A percentile compares a stretch with the other conserved stretches of the same genome.
phyloP scores from a whole-genome alignment of 2,329 filamentous ascomycete species.

The Bipolaris sorokiniana region DNA sequence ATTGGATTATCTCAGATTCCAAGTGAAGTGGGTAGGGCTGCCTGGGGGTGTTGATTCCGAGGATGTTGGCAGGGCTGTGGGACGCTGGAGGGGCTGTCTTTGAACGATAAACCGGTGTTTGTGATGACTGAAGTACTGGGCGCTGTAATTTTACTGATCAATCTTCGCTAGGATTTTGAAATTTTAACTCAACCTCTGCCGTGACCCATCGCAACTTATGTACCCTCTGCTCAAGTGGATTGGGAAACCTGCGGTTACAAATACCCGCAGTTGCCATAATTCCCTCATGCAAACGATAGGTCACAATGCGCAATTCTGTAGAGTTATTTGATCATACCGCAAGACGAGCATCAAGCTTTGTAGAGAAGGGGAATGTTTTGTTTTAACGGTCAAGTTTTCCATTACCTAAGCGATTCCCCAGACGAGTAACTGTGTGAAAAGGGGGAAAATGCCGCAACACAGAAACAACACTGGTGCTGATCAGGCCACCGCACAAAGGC shows the following conservation, averaged over 20 bases:
- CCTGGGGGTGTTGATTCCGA: background rate
- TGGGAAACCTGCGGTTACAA: background rate
- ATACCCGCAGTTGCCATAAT: background rate
- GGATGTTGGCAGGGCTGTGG: background rate
- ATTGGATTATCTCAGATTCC: background rate
- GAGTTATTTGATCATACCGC: background rate
- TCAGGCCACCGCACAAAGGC: background rate
- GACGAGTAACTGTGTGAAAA: background rate
- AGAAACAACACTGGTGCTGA: background rate
- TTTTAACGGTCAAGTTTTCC: background rate
- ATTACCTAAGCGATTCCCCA: constrained; percentile 1
- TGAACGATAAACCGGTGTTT: background rate
- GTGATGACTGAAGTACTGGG: no score
- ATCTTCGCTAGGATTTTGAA: no score
- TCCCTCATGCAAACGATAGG: background rate
- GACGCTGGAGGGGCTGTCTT: background rate
- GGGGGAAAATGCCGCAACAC: constrained; percentile 3
- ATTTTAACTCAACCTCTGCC: background rate
- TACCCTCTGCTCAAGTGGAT: background rate
- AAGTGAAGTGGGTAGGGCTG: background rate
- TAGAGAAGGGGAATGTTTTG: background rate
- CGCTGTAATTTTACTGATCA: no score
- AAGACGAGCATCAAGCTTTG: background rate
- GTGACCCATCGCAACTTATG: background rate
- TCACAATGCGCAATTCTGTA: background rate